These are phyloP conservation scores for Trametes cinnabarina DNA, from an alignment of 768 basidiomycete species.

Conservation along the genomic window DNA sequence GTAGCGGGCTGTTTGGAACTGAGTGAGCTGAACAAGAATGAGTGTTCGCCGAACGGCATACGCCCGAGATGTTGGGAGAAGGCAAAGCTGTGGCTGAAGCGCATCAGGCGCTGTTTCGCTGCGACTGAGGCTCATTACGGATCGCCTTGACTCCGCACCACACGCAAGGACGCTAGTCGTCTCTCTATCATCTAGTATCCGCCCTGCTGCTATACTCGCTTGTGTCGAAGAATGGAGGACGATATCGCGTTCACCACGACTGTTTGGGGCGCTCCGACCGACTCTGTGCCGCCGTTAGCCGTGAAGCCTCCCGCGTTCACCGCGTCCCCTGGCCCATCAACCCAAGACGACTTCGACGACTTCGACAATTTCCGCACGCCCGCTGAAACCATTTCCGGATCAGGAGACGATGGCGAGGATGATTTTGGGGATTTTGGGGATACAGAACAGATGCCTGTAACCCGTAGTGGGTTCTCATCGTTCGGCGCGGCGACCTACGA, in stretches of 20 bases:
- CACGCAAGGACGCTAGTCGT: background rate
- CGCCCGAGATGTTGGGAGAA: background rate
- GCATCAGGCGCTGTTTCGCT: background rate
- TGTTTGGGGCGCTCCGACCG: conserved; percentile 61
- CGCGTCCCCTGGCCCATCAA: conserved; percentile 25
- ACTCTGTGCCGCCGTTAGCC: conserved; percentile 31
- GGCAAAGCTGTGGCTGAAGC: background rate
- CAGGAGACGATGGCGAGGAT: conserved; percentile 51
- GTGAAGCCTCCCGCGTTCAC: conserved; percentile 23
- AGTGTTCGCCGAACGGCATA: conserved; percentile 32
- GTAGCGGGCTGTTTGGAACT: conserved; percentile 48
- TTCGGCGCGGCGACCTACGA: conserved; percentile 20
- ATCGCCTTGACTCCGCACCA: conserved; percentile 13
- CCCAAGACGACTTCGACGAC: conserved; percentile 39
- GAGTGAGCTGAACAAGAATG: conserved; percentile 64
- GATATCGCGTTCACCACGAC: conserved; percentile 70
- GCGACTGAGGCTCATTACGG: background rate
- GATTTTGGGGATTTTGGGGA: conserved; percentile 88
- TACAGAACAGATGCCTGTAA: conserved; percentile 27
- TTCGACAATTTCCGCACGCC: conserved; percentile 60
- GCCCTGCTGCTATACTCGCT: too few relatives aligned
- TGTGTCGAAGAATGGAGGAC: conserved; percentile 53
- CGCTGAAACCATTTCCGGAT: conserved; percentile 40
- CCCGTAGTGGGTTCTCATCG: conserved; percentile 6
- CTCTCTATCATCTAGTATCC: background rate